These are phyloP conservation scores for Neonectria faginata DNA, from an alignment of 2,329 filamentous ascomycete species.

Conservation along the genomic window DNA sequence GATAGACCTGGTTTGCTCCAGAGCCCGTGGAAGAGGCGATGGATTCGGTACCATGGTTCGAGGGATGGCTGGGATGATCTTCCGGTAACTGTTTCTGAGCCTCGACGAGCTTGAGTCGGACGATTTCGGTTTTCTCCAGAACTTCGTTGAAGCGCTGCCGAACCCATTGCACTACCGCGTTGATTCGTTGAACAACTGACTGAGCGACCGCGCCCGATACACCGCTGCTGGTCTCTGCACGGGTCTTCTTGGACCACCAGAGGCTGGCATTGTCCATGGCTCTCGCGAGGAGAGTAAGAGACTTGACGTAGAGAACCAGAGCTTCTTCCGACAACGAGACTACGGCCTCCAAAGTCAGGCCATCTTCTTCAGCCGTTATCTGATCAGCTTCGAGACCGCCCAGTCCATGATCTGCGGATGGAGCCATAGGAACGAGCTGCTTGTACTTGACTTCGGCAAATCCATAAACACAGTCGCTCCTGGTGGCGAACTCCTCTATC, in stretches of 20 bases:
- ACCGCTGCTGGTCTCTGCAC: conserved; percentile 65
- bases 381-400: conserved; percentile 70
- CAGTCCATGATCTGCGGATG: conserved; percentile 78
- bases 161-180: conserved; percentile 95
- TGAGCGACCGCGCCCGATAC: conserved; percentile 57
- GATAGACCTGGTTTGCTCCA: conserved; percentile 80
- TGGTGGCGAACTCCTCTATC: conserved; percentile 91
- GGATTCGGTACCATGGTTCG: conserved; percentile 75
- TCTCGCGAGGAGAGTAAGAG: conserved; percentile 87
- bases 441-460: conserved; percentile 99
- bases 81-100: conserved; percentile 85
- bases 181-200: conserved; percentile 77
- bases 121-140: conserved; percentile 93
- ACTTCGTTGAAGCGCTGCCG: conserved; percentile 96
- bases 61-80: conserved; percentile 88
- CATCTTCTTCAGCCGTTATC: conserved; percentile 71
- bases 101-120: conserved; percentile 87
- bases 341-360: conserved; percentile 86
- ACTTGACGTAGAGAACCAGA: conserved; percentile 95
- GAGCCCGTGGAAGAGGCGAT: conserved; percentile 68
- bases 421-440: conserved; percentile 90
- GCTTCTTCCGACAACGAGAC: conserved; percentile 93
- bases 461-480: conserved; percentile 95
- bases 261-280: conserved; percentile 94
- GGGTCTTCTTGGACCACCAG: conserved; percentile 88